These are phyloP conservation scores for Apiospora pterosperma DNA, from an alignment of 2,329 filamentous ascomycete species.

Conservation along the genomic window DNA sequence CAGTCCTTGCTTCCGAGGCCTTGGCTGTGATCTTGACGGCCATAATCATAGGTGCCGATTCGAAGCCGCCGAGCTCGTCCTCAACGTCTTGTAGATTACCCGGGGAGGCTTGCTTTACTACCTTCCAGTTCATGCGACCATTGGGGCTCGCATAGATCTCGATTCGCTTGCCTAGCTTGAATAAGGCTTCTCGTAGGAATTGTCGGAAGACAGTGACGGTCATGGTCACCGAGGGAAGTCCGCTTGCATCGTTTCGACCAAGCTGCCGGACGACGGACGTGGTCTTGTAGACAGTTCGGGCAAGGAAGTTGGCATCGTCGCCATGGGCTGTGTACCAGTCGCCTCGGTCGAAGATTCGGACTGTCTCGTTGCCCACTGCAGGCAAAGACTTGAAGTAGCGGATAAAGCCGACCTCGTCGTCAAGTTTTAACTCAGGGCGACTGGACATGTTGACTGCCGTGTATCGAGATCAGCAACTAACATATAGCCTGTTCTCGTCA, in stretches of 20 bases:
- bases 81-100: conserved; percentile 97
- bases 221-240: conserved; percentile 90
- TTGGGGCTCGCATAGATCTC: conserved; percentile 81
- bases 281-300: conserved; percentile 89
- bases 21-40: conserved; percentile 92
- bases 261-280: conserved; percentile 92
- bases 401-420: conserved; percentile 96
- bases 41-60: conserved; percentile 89
- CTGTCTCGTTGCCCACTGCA: conserved; percentile 64
- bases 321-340: conserved; percentile 97
- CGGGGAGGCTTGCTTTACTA: conserved; percentile 87
- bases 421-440: conserved; percentile 56
- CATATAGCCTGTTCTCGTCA: neutral
- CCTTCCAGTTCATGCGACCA: conserved; percentile 86
- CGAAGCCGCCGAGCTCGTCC: conserved; percentile 84
- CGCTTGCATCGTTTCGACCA: conserved; percentile 78
- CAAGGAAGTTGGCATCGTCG: conserved; percentile 79
- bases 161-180: conserved; percentile 83
- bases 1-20: conserved; percentile 75
- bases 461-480: neutral
- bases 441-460: conserved; percentile 6
- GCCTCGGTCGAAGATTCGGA: conserved; percentile 89
- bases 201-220: conserved; percentile 92
- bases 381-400: conserved; percentile 90
- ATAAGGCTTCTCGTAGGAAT: conserved; percentile 90